Evolutionary conservation across 2,329 filamentous ascomycete species (phyloP), one percentile per base, ranked within the genome.

Genomic region (Hymenoscyphus linearis): DNA sequence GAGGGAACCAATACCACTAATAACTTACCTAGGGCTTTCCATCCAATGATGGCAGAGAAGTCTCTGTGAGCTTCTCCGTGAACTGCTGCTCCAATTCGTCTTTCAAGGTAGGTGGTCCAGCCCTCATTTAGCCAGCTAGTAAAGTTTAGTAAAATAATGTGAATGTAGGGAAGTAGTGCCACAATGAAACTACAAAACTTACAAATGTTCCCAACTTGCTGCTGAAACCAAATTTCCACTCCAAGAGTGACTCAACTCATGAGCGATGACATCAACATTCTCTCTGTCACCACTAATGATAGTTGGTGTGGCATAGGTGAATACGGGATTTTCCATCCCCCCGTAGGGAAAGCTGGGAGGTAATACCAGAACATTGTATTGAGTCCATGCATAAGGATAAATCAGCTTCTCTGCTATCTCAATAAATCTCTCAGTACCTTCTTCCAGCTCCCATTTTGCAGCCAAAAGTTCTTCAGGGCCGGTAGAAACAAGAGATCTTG

Each of bases 201-300:
- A 86, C 83, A 85, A 92, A 72, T 93, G 89, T 76, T 93, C 89
- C 90, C 90, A 93, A 68, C 86, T 90, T 56, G 86, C 86, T 69
- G 87, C 89, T 9, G 85, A 88, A 2, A 93, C 89, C 44, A 93
- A 77, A 69, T 97, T 97, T 27, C 93, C 93, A 63, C 90, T 95
- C 92, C 93, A 97, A 69, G 89, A 85, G 72, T 88, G 85, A 66
- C 80, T 82, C 65, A 89, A 77, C 70, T 90, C 93, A 74, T 96
- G 95, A 1, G 95, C 95, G 75, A 99, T 96, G 22, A 98, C 93
- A 73, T 98, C 93, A 22, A 98, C 85, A 68, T 98, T 98, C 72
- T 96, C 89, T 52, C 89, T 84, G 70, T 93, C 90, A 55, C 93
- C 93, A 61, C 89, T 95, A 71, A 99, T 92, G 68, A 98, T 89